Evolutionary conservation across 768 basidiomycete genomes (phyloP).

Genomic region (Kwoniella dejecticola): DNA sequence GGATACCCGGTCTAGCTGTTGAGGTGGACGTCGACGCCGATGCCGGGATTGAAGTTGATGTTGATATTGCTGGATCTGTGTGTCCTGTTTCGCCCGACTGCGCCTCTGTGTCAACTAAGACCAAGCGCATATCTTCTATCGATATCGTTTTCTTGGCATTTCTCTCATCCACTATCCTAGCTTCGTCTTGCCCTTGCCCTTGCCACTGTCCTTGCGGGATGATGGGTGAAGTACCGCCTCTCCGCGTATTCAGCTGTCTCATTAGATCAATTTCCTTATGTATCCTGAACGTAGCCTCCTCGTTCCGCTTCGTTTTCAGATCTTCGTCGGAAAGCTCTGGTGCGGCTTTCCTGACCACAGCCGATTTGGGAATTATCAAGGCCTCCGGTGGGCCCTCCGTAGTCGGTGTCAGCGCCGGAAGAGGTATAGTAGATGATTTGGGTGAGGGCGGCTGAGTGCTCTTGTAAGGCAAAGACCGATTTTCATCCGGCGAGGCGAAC

Average conservation of each 20-base stretch:
- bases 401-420: background rate
- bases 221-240: background rate
- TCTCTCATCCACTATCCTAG: background rate
- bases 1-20: background rate
- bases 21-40: too few relatives aligned
- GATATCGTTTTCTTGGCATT: conserved; percentile 7
- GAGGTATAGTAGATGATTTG: conserved; percentile 5
- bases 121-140: conserved; percentile 20
- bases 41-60: too few relatives aligned
- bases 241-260: background rate
- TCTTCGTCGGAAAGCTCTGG: background rate
- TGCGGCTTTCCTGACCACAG: background rate
- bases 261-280: background rate
- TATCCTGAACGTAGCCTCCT: too few relatives aligned
- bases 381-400: background rate
- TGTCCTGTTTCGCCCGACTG: background rate
- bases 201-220: background rate
- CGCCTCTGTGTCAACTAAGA: background rate
- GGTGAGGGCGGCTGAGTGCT: conserved; percentile 11
- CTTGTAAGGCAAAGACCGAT: conserved; percentile 20
- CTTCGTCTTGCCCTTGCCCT: background rate
- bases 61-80: too few relatives aligned
- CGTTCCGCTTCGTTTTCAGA: too few relatives aligned
- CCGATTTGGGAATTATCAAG: too few relatives aligned
- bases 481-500: conserved; percentile 9